Evolutionary conservation across 2,329 filamentous ascomycete genomes (phyloP), one percentile per base, ranked within the genome.

Genomic region (Nothopassalora personata): DNA sequence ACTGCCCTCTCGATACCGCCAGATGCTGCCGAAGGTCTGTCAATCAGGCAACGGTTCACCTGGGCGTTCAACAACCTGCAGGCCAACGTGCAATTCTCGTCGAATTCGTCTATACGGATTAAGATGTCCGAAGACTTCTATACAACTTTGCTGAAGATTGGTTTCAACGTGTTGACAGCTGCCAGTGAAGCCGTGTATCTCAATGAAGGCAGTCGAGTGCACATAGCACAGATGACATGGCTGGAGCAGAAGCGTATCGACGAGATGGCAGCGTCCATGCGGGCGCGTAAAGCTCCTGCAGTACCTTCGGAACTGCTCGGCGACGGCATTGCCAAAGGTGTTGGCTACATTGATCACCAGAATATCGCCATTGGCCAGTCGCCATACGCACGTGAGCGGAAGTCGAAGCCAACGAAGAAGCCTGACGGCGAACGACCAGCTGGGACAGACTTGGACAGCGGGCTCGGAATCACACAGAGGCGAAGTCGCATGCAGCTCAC

Each of bases 121-220:
- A 90, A 87, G 47, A 86, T 89, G 79, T 86, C 91, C 57, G 95
- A 97, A 80, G 94, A 99, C 72, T 97, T 97, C 71, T 99, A 97
- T 72, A 96, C 91, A 0, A 89, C 91, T 0, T 79, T 97, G 4
- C 80, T 97, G 3, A 87, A 92, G 60, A 85, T 91, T 36, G 94
- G 94, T 0, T 97, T 97, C 70, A 87, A 86, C 10, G 86, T 93
- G 11, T 85, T 97, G 61, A 96, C 91, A 0, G 93, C 95, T 73
- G 94, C 94, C 0, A 96, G 91, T 67, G 92, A 97, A 74, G 93
- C 93, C 3, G 94, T 97, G 0, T 97, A 96, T 70, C 79, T 99
- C 10, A 96, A 97, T 62, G 93, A 97, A 73, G 93, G 93, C 49
- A 84, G 84, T 45, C 82, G 82, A 1, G 85, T 97, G 54, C 86